Evolutionary conservation across 345 rosid species (phyloP).

Genomic region (Pistacia atlantica): DNA sequence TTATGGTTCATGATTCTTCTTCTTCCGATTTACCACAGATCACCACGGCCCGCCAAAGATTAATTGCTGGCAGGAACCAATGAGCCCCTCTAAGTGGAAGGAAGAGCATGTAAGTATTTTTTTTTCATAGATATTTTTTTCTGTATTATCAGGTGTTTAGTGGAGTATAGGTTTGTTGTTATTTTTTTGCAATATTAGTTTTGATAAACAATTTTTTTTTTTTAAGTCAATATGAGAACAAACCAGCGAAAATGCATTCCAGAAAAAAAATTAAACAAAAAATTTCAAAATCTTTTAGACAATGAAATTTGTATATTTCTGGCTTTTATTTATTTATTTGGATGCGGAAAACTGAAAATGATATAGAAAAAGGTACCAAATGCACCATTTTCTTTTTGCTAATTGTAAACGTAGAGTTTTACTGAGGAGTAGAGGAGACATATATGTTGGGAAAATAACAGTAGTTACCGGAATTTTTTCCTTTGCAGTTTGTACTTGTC

Average conservation of each 20-base stretch:
- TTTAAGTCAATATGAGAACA: background rate
- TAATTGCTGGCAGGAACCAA: slow-evolving; percentile 83
- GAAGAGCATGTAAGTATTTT: slow-evolving; percentile 78
- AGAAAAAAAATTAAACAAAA: too few species aligned
- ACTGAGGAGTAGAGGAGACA: background rate
- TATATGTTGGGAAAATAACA: background rate
- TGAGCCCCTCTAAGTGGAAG: slow-evolving; percentile 89
- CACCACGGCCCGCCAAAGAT: slow-evolving; percentile 84
- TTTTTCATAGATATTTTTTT: background rate
- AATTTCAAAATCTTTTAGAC: too few species aligned
- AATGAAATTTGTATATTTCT: too few species aligned
- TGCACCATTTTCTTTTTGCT: background rate
- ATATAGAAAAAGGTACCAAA: too few species aligned
- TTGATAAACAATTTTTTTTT: too few species aligned
- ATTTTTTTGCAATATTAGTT: background rate
- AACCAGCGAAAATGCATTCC: too few species aligned
- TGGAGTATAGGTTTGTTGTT: background rate
- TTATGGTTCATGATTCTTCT: background rate
- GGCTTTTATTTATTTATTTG: too few species aligned
- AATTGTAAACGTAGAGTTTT: background rate
- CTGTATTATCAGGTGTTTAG: background rate
- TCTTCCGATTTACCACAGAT: slow-evolving; percentile 44
- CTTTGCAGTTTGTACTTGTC: slow-evolving; percentile 65
- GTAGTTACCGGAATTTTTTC: background rate
- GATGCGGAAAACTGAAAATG: too few species aligned